Evolutionary conservation across 2,329 filamentous ascomycete species (phyloP), one percentile per base, ranked within the genome.

Genomic region (Talaromyces rugulosus): DNA sequence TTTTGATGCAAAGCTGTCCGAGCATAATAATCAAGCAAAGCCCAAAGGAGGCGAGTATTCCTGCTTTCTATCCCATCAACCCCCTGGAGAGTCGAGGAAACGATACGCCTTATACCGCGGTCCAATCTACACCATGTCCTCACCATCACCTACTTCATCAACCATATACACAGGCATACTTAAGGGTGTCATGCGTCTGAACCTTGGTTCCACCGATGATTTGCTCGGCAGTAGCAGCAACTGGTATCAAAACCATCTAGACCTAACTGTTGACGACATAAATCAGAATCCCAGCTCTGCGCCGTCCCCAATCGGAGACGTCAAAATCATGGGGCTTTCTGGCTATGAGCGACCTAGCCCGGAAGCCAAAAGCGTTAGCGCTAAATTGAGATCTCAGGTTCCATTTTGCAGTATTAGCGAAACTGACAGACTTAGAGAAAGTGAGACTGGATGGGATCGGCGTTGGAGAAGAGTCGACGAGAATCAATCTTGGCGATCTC

Each of bases 111-210:
- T 72, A 5, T 80, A 81, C 68, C 73, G 77, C 11, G 78, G 78
- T 4, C 74, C 78, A 6, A 74, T 81, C 27, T 81, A 81, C 63
- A 74, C 73, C 14, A 74, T 81, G 66, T 78, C 76, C 8, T 74
- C 75, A 1, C 79, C 79, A 3, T 81, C 78, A 3, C 71, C 75
- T 8, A 72, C 75, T 34, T 81, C 79, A 0, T 73, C 77, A 28
- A 80, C 78, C 4, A 66, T 81, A n/a, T 81, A 79, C 62, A 74
- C 77, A 11, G 79, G 79, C 2, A 68, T 81, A 14, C 74, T 76
- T 34, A 74, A 78, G 42, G 74, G 75, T 28, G 69, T 81, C 5
- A 64, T 79, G 28, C 75, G 76, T 8, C 70, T 81, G 2, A 78
- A 81, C 61, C 78, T 81, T 63, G 71, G 72, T 2, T 77, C 75